phyloP scores from a whole-genome alignment of 208 protist genomes.

The Borovskyia barvae region DNA sequence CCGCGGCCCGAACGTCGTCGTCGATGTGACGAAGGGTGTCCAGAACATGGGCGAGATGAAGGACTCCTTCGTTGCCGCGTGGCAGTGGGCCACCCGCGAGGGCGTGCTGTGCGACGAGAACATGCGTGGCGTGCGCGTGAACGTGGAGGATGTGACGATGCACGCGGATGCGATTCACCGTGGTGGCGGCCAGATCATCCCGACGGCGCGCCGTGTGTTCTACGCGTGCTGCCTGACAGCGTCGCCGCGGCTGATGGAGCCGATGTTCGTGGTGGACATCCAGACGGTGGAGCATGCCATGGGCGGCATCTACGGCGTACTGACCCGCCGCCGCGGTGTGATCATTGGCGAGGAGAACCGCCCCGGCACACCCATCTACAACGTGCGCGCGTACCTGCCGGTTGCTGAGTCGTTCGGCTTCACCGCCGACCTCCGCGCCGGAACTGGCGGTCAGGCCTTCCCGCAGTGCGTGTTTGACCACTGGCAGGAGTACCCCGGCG shows the following conservation, averaged over 20 bases:
- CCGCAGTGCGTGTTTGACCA: constrained; percentile 99
- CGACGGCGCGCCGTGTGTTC: constrained; percentile 92
- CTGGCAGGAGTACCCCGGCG: constrained; percentile 92
- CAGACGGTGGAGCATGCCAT: constrained; percentile 94
- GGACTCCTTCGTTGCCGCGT: constrained; percentile 95
- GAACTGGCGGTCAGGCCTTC: constrained; percentile 94
- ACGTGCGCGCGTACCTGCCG: constrained; percentile 97
- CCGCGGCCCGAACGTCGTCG: constrained; percentile 96
- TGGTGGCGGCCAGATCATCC: constrained; percentile 98
- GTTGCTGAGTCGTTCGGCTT: constrained; percentile 99
- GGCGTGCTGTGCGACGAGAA: constrained; percentile 95
- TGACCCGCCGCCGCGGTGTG: constrained; percentile 96
- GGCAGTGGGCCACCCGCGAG: constrained; percentile 95
- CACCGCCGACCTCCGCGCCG: constrained; percentile 94
- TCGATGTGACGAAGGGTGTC: constrained; percentile 97
- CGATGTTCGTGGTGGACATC: constrained; percentile 98
- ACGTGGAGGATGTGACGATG: constrained; percentile 97
- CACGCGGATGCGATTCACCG: constrained; percentile 99
- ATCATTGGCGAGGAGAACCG: constrained; percentile 96
- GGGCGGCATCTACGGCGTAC: constrained; percentile 95
- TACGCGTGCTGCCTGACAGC: constrained; percentile 95
- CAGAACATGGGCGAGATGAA: constrained; percentile 99
- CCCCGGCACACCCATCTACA: constrained; percentile 95
- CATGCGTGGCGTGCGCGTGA: constrained; percentile 96
- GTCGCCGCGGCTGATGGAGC: constrained; percentile 95